These are phyloP conservation scores for Vigna mungo DNA, from an alignment of 306 rosid species.

Conservation along the genomic window DNA sequence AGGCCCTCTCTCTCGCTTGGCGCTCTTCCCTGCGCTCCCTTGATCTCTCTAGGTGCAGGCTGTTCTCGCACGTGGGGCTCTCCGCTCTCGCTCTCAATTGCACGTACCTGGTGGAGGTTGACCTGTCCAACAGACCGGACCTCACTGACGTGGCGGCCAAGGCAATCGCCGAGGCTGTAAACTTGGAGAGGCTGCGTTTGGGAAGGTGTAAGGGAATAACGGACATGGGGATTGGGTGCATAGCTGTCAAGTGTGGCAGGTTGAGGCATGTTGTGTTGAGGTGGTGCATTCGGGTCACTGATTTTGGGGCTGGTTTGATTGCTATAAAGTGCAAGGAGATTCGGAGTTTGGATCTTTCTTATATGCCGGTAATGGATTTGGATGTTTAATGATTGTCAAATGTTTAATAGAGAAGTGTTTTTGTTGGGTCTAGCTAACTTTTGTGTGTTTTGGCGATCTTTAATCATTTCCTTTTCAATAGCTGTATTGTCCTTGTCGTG, in stretches of 20 bases:
- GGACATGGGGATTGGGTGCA: conserved; percentile 77
- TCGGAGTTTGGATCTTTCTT: conserved; percentile 77
- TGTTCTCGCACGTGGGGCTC: conserved; percentile 63
- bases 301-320: conserved; percentile 71
- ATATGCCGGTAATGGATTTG: conserved; percentile 60
- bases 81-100: conserved; percentile 56
- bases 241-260: conserved; percentile 72
- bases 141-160: conserved; percentile 59
- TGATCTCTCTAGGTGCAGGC: conserved; percentile 65
- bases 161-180: conserved; percentile 64
- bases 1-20: conserved; percentile 44
- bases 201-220: conserved; percentile 70
- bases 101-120: conserved; percentile 57
- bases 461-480: conserved; percentile 2
- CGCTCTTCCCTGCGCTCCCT: conserved; percentile 48
- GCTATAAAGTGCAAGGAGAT: conserved; percentile 74
- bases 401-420: background rate
- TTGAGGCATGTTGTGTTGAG: conserved; percentile 62
- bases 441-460: conserved; percentile 12
- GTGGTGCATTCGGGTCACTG: conserved; percentile 72
- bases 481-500: background rate
- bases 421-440: background rate
- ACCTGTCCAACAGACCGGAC: conserved; percentile 68
- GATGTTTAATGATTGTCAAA: background rate
- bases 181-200: conserved; percentile 69